A percentile compares a stretch with the other conserved stretches of the same genome.
Conservation (phyloP, 176 grass and related monocot species). For the Rhipidocladum racemiflorum region DNA sequence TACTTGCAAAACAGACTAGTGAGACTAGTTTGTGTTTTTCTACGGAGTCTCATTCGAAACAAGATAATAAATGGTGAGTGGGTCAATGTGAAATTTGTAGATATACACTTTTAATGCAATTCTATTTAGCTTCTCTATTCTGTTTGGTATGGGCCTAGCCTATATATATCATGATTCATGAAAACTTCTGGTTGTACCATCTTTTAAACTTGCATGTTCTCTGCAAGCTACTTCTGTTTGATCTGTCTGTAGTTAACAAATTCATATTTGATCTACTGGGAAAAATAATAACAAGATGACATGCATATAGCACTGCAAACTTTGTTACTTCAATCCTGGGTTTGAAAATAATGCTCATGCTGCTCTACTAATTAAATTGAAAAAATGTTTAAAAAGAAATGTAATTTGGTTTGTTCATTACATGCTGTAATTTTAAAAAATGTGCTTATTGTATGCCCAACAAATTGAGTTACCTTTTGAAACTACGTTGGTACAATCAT, state of each 20-base stretch:
- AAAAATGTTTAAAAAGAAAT: background rate
- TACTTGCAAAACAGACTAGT: constrained; percentile 99
- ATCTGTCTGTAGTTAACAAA: background rate
- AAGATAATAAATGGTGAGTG: constrained; percentile 97
- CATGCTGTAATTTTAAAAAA: background rate
- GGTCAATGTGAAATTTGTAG: constrained; percentile 6
- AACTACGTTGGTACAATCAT: constrained; percentile 19
- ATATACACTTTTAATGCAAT: background rate
- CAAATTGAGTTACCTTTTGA: background rate
- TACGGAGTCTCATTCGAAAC: constrained; percentile 92
- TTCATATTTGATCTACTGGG: background rate
- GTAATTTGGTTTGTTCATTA: background rate
- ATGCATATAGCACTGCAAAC: background rate
- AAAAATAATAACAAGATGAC: background rate
- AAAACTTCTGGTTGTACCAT: background rate
- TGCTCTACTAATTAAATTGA: background rate
- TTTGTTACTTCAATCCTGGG: background rate
- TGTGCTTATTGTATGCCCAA: background rate
- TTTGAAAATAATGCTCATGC: constrained; percentile 17
- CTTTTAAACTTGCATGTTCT: constrained; percentile 5
- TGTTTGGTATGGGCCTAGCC: background rate
- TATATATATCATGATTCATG: constrained; percentile 6
- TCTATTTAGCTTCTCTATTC: background rate
- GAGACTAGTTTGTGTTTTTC: constrained; percentile 92
- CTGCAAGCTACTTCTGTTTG: constrained; percentile 8